These are phyloP conservation scores for Begonia fuchsioides DNA, from an alignment of 306 rosid species.

Conservation along the genomic window DNA sequence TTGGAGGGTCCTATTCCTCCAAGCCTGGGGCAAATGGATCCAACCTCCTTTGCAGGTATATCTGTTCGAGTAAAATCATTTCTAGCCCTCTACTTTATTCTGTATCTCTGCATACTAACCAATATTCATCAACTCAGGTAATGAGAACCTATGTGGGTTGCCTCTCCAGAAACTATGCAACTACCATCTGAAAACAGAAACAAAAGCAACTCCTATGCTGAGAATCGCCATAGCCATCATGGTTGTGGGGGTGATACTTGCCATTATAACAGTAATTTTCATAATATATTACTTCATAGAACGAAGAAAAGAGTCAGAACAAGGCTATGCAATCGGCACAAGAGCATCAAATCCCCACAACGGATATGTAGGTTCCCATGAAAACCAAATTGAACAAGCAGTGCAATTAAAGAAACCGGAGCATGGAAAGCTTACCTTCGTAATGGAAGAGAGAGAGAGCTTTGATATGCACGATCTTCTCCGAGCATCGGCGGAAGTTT, in stretches of 20 bases:
- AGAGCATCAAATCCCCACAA: too few species aligned
- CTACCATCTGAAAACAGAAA: background rate
- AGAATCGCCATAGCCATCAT: constrained; percentile 22
- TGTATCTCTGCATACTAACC: background rate
- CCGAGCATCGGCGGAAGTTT: constrained; percentile 64
- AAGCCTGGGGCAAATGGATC: constrained; percentile 21
- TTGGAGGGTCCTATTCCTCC: constrained; percentile 68
- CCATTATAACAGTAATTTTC: constrained; percentile 18
- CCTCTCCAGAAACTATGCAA: constrained; percentile 23
- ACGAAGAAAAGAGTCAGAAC: background rate
- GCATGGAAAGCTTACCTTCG: constrained; percentile 41
- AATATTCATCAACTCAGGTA: constrained; percentile 22
- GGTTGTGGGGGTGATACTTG: constrained; percentile 14
- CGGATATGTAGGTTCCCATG: background rate
- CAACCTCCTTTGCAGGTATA: constrained; percentile 37
- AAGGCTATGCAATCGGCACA: constrained; percentile 1
- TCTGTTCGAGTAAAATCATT: too few species aligned
- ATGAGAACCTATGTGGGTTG: constrained; percentile 41
- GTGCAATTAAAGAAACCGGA: constrained; percentile 22
- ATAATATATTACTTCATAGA: constrained; percentile 16
- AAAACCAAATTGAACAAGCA: constrained; percentile 11
- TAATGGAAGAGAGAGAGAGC: constrained; percentile 29
- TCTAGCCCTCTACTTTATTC: too few species aligned
- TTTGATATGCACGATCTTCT: constrained; percentile 71
- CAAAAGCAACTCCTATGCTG: constrained; percentile 3